Evolutionary conservation across 345 rosid genomes (phyloP), one percentile per base, ranked within the genome.

Genomic region (Passiflora organensis): DNA sequence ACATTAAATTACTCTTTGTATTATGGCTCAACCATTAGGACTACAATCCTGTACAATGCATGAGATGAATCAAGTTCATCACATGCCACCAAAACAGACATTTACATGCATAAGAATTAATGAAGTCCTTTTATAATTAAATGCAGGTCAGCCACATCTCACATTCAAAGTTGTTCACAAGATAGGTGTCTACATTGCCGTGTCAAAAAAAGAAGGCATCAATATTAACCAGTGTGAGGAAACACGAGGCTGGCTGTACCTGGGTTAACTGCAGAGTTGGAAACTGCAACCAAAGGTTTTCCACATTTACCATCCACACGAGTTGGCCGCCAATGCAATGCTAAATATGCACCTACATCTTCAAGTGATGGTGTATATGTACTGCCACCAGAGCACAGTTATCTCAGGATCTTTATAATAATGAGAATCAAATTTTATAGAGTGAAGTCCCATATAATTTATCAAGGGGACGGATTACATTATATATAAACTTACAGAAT

Each of bases 301-400:
- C 98, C 98, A 38, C 80, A 70, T 76, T 86, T 88, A 20, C 96
- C 89, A 54, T 91, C 98, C 25, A 68, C 76, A 23, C 98, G 98
- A 47, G 71, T 78, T 32, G 98, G 98, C 63, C 81, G 59, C 98
- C 98, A 91, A 59, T 73, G 74, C 46, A 91, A 53, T 53, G 87
- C 87, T 71, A 91, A 75, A 72, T 79, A 88, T 55, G 74, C 71
- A 25, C 85, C 96, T 22, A 91, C 95, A 67, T 91, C 98, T 66
- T 82, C 87, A 52, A 86, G 86, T n/a, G 89, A 72, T 25, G 98
- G 96, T 67, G 83, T 84, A 71, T 84, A 84, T 42, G 63, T 53
- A 65, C 98, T 91, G 83, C 67, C 69, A 73, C 37, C 56, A 48
- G 22, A 58, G 55, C 32, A 37, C 34, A 59, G 28, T 41, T 49